Evolutionary conservation across 805 yeast genomes (phyloP), one percentile per base, ranked within the genome.

Genomic region (Suhomyces pyralidae): DNA sequence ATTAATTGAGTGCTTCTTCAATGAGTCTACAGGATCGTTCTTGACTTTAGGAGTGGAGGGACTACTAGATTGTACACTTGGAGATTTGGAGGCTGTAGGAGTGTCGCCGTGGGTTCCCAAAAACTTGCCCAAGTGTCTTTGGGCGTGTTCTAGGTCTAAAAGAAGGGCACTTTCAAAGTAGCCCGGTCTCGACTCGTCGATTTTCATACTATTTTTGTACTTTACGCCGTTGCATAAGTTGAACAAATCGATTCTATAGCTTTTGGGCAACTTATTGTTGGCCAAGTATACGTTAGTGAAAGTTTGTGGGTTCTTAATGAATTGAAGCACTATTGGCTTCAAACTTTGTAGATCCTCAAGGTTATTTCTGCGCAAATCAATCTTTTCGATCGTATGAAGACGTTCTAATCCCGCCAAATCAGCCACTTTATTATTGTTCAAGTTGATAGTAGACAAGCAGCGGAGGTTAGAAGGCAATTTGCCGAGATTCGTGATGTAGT

Each of bases 121-220:
- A 55, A 58, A 79, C 51, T 71, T 74, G 52, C 76, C 76, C 50
- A 80, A 69, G 42, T 68, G 69, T 58, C 73, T 65, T 49, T 71
- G 68, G 0, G 84, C 80, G 22, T 71, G 69, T 55, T 78, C 82
- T 2, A 77, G 68, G 56, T 81, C 85, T 49, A 82, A 67, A 26
- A 82, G 64, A 58, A 82, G 61, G 30, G 86, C 78, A 19, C 81
- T 74, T 65, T 82, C 87, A 65, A 82, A 81, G 51, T 82, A 80
- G 0, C 86, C 86, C 0, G 87, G 86, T 50, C 79, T 64, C 3
- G 85, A 81, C 44, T 84, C 86, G 61, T 82, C 86, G 38, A 82
- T 78, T 57, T 79, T 79, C 53, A 82, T 61, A 7, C 61, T 61
- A 56, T 81, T 81, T 22, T 71, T 70, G 53, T 76, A 77, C 52